phyloP scores from a whole-genome alignment of 1,284 basidiomycete genomes.

The Cryptococcus floricola region DNA sequence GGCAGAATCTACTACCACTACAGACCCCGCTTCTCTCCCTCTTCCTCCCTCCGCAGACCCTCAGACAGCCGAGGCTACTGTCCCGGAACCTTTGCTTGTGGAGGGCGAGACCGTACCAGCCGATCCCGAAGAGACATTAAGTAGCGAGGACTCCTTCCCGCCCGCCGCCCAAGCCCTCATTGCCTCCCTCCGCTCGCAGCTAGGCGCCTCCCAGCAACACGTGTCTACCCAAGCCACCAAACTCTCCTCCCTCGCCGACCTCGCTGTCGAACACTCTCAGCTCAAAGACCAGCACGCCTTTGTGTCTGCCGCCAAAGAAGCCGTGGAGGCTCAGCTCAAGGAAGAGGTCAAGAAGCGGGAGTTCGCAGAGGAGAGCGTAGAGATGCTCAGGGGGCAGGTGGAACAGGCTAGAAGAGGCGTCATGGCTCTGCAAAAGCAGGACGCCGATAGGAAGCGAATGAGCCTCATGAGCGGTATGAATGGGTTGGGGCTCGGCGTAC shows the following conservation, averaged over 20 bases:
- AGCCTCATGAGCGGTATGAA: constrained; percentile 45
- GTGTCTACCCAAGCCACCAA: constrained; percentile 25
- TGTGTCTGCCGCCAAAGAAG: constrained; percentile 38
- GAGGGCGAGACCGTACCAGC: background rate
- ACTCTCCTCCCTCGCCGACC: constrained; percentile 24
- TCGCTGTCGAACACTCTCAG: constrained; percentile 37
- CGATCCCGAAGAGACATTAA: background rate
- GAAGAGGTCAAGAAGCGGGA: constrained; percentile 60
- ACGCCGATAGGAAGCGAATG: constrained; percentile 63
- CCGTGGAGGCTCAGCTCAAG: constrained; percentile 60
- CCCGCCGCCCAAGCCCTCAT: constrained; percentile 16
- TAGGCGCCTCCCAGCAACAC: constrained; percentile 25
- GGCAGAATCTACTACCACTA: constrained; percentile 1
- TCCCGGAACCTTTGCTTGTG: background rate
- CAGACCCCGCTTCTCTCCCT: constrained; percentile 11
- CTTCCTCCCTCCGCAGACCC: constrained; percentile 12
- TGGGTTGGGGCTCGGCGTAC: background rate
- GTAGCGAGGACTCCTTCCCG: background rate
- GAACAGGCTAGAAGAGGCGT: constrained; percentile 84
- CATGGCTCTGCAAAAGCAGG: constrained; percentile 75
- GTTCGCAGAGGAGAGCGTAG: constrained; percentile 76
- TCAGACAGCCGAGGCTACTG: background rate
- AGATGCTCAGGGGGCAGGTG: constrained; percentile 75
- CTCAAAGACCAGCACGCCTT: constrained; percentile 43
- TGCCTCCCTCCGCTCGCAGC: constrained; percentile 19